Evolutionary conservation across 306 rosid genomes (phyloP).

Genomic region (Nissolia schottii): DNA sequence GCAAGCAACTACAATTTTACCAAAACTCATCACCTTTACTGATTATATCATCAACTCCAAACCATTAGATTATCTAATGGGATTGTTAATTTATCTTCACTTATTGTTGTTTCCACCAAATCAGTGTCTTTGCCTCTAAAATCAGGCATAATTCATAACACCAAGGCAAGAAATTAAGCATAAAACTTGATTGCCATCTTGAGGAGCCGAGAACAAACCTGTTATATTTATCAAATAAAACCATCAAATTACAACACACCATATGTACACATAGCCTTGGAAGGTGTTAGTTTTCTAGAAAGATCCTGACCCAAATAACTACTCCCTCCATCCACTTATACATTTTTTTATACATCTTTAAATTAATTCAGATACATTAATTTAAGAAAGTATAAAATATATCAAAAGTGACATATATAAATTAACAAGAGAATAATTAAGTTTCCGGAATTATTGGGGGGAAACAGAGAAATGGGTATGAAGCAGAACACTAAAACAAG

Average conservation of each 20-base stretch:
- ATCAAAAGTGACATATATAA: too few species aligned
- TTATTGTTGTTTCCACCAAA: neutral
- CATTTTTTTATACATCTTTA: too few species aligned
- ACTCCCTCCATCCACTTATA: too few species aligned
- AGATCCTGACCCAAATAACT: neutral
- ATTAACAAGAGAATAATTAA: too few species aligned
- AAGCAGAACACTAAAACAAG: neutral
- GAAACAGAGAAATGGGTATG: conserved; percentile 3
- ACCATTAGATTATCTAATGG: neutral
- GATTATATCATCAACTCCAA: conserved; percentile 8
- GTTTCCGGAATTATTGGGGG: neutral
- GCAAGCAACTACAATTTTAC: neutral
- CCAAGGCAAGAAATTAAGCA: neutral
- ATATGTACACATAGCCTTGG: neutral
- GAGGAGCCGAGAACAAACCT: neutral
- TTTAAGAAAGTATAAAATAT: too few species aligned
- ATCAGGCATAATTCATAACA: neutral
- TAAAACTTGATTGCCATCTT: neutral
- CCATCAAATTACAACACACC: conserved; percentile 2
- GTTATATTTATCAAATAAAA: neutral
- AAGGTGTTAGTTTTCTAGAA: neutral
- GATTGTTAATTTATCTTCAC: neutral
- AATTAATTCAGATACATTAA: too few species aligned
- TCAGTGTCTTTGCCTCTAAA: neutral
- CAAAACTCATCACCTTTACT: neutral